Evolutionary conservation across 208 protist species (phyloP), one percentile per base, ranked within the genome.

Genomic region (Leishmania gerbilli): DNA sequence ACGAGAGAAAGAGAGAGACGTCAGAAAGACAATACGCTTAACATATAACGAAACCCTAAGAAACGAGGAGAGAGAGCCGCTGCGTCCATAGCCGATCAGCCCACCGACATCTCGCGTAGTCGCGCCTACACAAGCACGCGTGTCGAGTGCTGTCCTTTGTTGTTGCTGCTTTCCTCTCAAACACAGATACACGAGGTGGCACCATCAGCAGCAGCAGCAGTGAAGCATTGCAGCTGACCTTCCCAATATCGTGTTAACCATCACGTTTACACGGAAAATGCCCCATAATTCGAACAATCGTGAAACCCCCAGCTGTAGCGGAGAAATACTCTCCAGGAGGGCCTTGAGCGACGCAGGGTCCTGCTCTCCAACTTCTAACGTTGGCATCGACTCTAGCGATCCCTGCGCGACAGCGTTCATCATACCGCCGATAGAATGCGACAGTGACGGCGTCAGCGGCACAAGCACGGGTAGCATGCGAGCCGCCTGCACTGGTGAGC

Each of bases 211-310:
- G 53, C 47, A 49, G 19, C 3, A 78, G 40, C 42, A 49, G 19
- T 51, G 58, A 47, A 55, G 40, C 15, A n/a, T 45, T 34, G 72
- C 31, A 76, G 8, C 51, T 37, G 56, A 1, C 53, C 37, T 55
- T 47, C 19, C 42, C 45, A 76, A 64, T 53, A 58, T 75, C 27
- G 45, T 78, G 80, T 85, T 84, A 19, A 87, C 77, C 80, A 84
- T 81, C 58, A 81, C 76, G 17, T 80, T 86, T 83, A 84, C 81
- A 71, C 92, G 89, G 55, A 81, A 84, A 71, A 95, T 95, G 81
- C 90, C 88, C 90, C 90, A 95, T 95, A 97, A 97, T 94, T 97
- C 93, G 71, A 97, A 79, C 86, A 95, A 90, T 55, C 83, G 83
- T 71, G 91, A 83, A 91, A 91, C 92, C 11, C 89, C 87, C 31